A percentile compares a stretch with the other conserved stretches of the same genome.
Conservation (phyloP, 108 stramenopile genomes). For the Stephanodiscus triporus region DNA sequence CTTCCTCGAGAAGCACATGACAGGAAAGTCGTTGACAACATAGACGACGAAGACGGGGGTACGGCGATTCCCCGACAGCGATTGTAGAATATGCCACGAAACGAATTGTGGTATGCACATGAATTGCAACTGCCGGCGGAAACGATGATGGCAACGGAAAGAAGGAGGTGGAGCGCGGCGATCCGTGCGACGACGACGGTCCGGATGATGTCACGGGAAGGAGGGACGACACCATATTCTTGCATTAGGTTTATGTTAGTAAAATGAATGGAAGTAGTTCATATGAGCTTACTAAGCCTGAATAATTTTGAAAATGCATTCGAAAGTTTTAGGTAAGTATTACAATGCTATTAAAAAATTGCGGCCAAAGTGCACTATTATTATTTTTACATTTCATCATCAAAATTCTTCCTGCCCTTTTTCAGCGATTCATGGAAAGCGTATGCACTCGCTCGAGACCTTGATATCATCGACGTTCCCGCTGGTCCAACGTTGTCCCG, state of each 20-base stretch:
- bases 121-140: conserved; percentile 17
- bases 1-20: conserved; percentile 51
- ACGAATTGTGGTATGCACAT: no score
- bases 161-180: not conserved
- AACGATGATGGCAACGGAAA: not conserved
- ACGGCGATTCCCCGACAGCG: conserved; percentile 2
- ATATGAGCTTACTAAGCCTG: no score
- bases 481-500: not conserved
- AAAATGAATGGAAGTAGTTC: no score
- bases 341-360: no score
- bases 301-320: no score
- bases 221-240: no score
- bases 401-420: conserved; percentile 13
- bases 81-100: no score
- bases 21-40: conserved; percentile 19
- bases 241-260: no score
- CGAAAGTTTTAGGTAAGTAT: no score
- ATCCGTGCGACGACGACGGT: not conserved
- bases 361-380: not conserved
- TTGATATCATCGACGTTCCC: conserved; percentile 48
- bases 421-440: conserved; percentile 51
- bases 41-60: conserved; percentile 1
- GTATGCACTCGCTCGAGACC: conserved; percentile 43
- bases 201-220: no score
- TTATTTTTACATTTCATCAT: conserved; percentile 2